phyloP scores from a whole-genome alignment of 2,329 filamentous ascomycete genomes.

The Penicillium sp. region DNA sequence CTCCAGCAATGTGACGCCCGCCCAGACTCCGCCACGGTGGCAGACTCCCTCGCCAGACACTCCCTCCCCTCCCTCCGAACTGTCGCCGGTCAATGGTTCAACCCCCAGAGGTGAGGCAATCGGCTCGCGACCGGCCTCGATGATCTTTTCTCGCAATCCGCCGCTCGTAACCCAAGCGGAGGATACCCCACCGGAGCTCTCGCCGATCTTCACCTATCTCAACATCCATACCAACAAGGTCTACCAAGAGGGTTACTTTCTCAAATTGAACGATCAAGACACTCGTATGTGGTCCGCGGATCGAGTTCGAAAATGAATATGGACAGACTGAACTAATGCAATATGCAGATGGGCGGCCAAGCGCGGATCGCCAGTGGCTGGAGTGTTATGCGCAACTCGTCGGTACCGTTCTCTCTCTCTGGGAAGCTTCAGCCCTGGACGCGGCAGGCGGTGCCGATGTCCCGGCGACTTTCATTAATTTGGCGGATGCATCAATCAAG shows the following conservation, averaged over 20 bases:
- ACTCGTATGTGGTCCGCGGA: slow-evolving; percentile 65
- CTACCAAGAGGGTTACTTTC: slow-evolving; percentile 96
- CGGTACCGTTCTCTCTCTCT: slow-evolving; percentile 90
- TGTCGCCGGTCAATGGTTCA: slow-evolving; percentile 43
- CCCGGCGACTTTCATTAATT: slow-evolving; percentile 89
- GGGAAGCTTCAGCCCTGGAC: slow-evolving; percentile 93
- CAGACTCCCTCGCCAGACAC: slow-evolving; percentile 43
- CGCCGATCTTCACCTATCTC: slow-evolving; percentile 90
- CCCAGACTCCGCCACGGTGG: slow-evolving; percentile 29
- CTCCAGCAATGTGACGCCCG: slow-evolving; percentile 25
- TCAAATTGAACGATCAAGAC: slow-evolving; percentile 95
- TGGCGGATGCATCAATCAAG: slow-evolving; percentile 96
- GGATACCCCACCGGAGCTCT: slow-evolving; percentile 88
- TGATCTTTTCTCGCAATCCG: slow-evolving; percentile 83
- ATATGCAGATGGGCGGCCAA: slow-evolving; percentile 77
- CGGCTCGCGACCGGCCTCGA: slow-evolving; percentile 76
- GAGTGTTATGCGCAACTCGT: slow-evolving; percentile 98
- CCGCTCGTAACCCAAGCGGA: slow-evolving; percentile 81
- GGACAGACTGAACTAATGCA: slow-evolving; percentile 33
- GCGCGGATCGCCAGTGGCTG: slow-evolving; percentile 84
- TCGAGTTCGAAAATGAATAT: background rate
- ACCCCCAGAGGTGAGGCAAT: slow-evolving; percentile 53
- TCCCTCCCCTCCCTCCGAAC: slow-evolving; percentile 37
- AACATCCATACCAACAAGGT: slow-evolving; percentile 96
- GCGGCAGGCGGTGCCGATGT: slow-evolving; percentile 84